Base-by-base conservation (phyloP, 2,329 filamentous ascomycete genomes). In the Karstenula rhodostoma region DNA sequence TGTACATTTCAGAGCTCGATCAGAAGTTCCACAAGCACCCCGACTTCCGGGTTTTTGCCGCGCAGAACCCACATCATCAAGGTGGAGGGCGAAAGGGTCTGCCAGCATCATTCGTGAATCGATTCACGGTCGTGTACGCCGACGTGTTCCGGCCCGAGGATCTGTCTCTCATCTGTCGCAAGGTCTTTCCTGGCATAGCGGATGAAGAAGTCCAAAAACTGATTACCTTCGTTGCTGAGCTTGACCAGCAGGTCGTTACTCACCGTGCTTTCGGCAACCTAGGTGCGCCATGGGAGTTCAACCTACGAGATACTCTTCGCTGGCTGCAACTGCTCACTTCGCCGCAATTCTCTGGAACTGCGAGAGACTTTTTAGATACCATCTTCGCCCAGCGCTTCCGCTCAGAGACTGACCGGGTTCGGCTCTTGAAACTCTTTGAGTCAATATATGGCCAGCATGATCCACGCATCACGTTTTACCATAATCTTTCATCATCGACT, bases 1-100 rank as follows among this genome's bases (percentile, higher is more conserved):
- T 97, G 0, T 99, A 97, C 73, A 89, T 99, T 60, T 93, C 95
- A 0, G 96, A 99, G 74, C 85, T 99, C 13, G 94, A 97, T 71
- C 94, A 96, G 72, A 93, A 93, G 2, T 99, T 99, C 79, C 90
- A 90, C 69, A 89, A 93, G 25, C 94, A 99, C 74, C 89, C 90
- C 0, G 84, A 94, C 64, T 99, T 99, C 78, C 89, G 91, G n/a
- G 86, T 99, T 0, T 99, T 99, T 72, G 95, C 96, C 15, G 94
- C 95, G 0, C 95, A 99, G 76, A 99, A 99, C 74, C 95, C 95
- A 9, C 95, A 99, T 78, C 93, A 97, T 71, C 95, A 99, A 79
- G 95, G 95, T 59, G 94, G 95, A 64, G 95, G 95, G 10, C 88
- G 95, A 68, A 99, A 99, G 78, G 95, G 95, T 42, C 82, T 99